Percentiles rank a stretch among this genome's conserved stretches.
phyloP scores from a whole-genome alignment of 1,284 basidiomycete species.

The Cronartium quercuum region DNA sequence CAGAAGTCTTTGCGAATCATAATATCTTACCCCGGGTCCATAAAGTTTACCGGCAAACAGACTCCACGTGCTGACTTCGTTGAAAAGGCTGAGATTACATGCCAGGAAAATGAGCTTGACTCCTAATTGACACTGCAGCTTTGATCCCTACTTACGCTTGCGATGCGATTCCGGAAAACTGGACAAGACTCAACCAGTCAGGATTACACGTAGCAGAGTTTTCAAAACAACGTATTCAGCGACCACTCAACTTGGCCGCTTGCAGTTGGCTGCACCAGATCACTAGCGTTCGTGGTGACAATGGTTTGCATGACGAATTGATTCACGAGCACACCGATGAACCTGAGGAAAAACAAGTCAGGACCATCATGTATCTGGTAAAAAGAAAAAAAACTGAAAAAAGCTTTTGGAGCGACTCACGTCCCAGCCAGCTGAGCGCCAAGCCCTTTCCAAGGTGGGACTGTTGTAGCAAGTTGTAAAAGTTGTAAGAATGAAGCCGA shows the following conservation, averaged over 20 bases:
- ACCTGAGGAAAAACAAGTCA: neutral
- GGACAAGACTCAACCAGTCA: neutral
- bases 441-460: slow-evolving; percentile 36
- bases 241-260: slow-evolving; percentile 36
- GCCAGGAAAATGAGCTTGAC: neutral
- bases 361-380: neutral
- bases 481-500: neutral
- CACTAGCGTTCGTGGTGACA: slow-evolving; percentile 18
- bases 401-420: neutral
- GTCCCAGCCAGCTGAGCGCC: slow-evolving; percentile 27
- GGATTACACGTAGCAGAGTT: neutral
- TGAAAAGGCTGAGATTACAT: slow-evolving; percentile 26
- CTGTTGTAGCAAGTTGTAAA: neutral
- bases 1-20: neutral
- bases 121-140: neutral
- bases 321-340: slow-evolving; percentile 34
- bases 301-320: slow-evolving; percentile 39
- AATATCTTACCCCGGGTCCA: slow-evolving; percentile 24
- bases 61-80: slow-evolving; percentile 39
- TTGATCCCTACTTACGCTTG: slow-evolving; percentile 24
- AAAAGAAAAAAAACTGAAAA: neutral
- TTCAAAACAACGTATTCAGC: neutral
- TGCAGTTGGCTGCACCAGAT: slow-evolving; percentile 21
- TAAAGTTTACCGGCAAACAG: slow-evolving; percentile 24
- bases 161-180: slow-evolving; percentile 35